Evolutionary conservation across 257 asterid species (phyloP).

Genomic region (Galeopsis tetrahit): DNA sequence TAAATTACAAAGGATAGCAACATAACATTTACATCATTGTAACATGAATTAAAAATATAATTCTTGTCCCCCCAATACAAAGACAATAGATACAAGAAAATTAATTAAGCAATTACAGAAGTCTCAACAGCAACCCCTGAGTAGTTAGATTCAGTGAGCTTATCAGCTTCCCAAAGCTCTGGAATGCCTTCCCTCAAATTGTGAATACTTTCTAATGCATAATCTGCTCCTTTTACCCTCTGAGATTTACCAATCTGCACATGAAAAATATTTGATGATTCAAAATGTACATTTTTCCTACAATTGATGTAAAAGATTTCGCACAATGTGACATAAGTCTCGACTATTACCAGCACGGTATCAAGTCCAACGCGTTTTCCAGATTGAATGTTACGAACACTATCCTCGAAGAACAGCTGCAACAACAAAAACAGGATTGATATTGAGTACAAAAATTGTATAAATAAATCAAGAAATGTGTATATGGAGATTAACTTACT

Average conservation of each 20-base stretch:
- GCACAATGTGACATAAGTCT: slow-evolving; percentile 1
- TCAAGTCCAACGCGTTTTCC: slow-evolving; percentile 81
- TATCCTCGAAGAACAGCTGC: slow-evolving; percentile 94
- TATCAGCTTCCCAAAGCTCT: slow-evolving; percentile 76
- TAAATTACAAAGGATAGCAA: slow-evolving; percentile 1
- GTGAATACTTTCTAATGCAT: slow-evolving; percentile 85
- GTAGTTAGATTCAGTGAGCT: slow-evolving; percentile 35
- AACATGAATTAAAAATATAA: not conserved
- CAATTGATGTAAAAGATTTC: too few relatives aligned
- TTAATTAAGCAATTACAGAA: slow-evolving; percentile 37
- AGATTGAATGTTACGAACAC: slow-evolving; percentile 73
- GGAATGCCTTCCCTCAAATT: slow-evolving; percentile 85
- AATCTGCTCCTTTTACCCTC: slow-evolving; percentile 85
- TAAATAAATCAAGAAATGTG: not conserved
- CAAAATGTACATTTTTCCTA: too few relatives aligned
- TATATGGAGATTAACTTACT: slow-evolving; percentile 44
- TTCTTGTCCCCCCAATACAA: not conserved
- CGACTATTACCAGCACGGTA: slow-evolving; percentile 67
- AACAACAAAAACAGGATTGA: not conserved
- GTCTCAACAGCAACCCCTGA: slow-evolving; percentile 40
- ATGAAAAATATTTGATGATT: not conserved
- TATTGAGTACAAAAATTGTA: not conserved
- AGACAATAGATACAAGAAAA: not conserved
- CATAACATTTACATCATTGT: slow-evolving; percentile 29
- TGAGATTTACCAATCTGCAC: slow-evolving; percentile 83